A percentile compares a stretch with the other conserved stretches of the same genome.
phyloP scores from a whole-genome alignment of 169 alveolate genomes.

The Plasmodium cynomolgi region DNA sequence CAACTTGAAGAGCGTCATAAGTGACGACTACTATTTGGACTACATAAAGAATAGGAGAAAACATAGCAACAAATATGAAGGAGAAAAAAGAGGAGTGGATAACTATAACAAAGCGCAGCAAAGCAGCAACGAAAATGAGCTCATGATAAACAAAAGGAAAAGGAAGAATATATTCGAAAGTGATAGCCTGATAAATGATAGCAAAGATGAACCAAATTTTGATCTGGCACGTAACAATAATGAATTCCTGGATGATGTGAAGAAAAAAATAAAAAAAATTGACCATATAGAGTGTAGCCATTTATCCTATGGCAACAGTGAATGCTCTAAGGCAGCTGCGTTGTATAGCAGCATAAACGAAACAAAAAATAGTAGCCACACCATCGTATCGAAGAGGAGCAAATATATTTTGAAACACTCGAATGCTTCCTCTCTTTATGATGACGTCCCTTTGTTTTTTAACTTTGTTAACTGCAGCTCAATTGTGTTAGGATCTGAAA shows the following conservation, averaged over 20 bases:
- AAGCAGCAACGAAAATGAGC: background rate
- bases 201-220: background rate
- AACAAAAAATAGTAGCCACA: conserved; percentile 70
- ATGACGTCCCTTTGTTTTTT: conserved; percentile 67
- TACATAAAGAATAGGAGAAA: conserved; percentile 11
- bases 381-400: conserved; percentile 70
- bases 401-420: conserved; percentile 61
- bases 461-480: conserved; percentile 69
- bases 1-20: conserved; percentile 10
- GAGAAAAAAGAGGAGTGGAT: background rate
- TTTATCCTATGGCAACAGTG: conserved; percentile 42
- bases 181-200: conserved; percentile 16
- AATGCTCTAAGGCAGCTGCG: conserved; percentile 29
- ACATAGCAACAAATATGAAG: background rate
- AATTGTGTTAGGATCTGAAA: conserved; percentile 66
- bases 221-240: background rate
- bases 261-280: background rate
- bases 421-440: conserved; percentile 40
- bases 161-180: conserved; percentile 31
- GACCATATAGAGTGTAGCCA: conserved; percentile 32
- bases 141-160: conserved; percentile 18
- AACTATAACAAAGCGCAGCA: background rate
- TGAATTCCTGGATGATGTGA: background rate
- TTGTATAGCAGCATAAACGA: conserved; percentile 62
- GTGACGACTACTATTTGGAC: conserved; percentile 20